These are phyloP conservation scores for Cyberlindnera subsufficiens DNA, from an alignment of 805 yeast genomes.

Conservation along the genomic window DNA sequence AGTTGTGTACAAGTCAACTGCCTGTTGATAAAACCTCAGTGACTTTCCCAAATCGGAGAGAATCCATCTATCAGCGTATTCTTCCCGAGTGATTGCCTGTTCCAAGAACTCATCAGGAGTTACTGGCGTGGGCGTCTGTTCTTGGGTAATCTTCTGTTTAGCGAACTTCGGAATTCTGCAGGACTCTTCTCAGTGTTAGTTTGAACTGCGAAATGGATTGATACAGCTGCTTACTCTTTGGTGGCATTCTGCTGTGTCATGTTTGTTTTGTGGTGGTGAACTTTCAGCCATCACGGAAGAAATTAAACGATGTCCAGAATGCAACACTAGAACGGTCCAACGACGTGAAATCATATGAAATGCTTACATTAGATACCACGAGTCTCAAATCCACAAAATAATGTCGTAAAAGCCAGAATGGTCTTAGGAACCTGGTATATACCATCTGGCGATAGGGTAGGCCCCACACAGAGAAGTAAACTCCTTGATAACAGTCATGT, in stretches of 20 bases:
- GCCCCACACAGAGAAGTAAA: no score
- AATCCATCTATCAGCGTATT: slow-evolving; percentile 72
- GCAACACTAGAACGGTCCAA: no score
- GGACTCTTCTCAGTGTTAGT: slow-evolving; percentile 9
- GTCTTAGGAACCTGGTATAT: no score
- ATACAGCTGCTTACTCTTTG: slow-evolving; percentile 12
- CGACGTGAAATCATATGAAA: no score
- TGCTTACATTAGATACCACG: no score
- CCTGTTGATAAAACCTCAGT: slow-evolving; percentile 57
- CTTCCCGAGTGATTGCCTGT: slow-evolving; percentile 56
- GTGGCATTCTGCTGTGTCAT: slow-evolving; percentile 10
- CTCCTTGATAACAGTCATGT: no score
- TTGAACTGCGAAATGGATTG: not conserved
- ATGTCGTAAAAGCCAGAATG: no score
- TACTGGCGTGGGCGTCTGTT: slow-evolving; percentile 7
- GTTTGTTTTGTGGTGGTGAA: not conserved
- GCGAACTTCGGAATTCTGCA: slow-evolving; percentile 14
- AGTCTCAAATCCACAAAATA: no score
- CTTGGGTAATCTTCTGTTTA: slow-evolving; percentile 4
- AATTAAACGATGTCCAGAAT: no score
- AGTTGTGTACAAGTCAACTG: slow-evolving; percentile 37
- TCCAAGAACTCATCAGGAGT: slow-evolving; percentile 49
- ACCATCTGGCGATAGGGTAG: no score
- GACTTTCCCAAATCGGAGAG: slow-evolving; percentile 61
- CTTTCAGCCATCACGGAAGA: not conserved